phyloP scores from a whole-genome alignment of 1,284 basidiomycete genomes.

The Anthracocystis panici-leucophaei region DNA sequence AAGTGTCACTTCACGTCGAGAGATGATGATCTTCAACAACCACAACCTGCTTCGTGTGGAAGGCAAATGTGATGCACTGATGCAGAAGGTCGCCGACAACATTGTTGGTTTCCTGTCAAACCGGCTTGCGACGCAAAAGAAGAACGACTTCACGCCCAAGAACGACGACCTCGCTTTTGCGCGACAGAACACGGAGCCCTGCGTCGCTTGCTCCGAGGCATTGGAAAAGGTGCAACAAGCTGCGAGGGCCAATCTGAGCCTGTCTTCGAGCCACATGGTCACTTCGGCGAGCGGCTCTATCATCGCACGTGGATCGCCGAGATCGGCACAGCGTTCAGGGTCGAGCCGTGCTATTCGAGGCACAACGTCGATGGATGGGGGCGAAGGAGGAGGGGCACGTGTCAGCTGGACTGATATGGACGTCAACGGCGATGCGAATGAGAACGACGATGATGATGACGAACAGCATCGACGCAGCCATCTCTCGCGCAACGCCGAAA shows the following conservation, averaged over 20 bases:
- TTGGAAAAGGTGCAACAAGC: constrained; percentile 83
- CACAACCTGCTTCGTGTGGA: constrained; percentile 89
- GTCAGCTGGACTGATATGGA: constrained; percentile 28
- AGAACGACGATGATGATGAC: constrained; percentile 20
- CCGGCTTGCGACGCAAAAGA: constrained; percentile 91
- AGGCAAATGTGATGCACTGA: constrained; percentile 82
- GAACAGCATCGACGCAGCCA: constrained; percentile 26
- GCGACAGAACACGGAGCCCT: constrained; percentile 94
- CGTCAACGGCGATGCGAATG: constrained; percentile 2
- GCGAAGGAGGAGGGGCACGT: constrained; percentile 10
- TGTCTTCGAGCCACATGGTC: constrained; percentile 27
- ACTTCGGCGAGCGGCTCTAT: constrained; percentile 22
- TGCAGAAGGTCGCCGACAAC: constrained; percentile 84
- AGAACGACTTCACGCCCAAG: constrained; percentile 94
- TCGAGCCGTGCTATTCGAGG: constrained; percentile 18
- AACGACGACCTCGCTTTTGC: constrained; percentile 88
- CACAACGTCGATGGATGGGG: constrained; percentile 18
- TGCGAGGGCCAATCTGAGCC: constrained; percentile 76
- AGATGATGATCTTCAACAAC: constrained; percentile 93
- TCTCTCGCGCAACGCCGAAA: constrained; percentile 80
- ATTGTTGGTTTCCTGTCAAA: constrained; percentile 72
- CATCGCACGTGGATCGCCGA: constrained; percentile 28
- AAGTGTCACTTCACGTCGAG: constrained; percentile 87
- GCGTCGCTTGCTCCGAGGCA: constrained; percentile 85
- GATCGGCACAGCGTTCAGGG: neutral